phyloP scores from a whole-genome alignment of 352 stramenopile genomes.

The Blastocystis sp. region DNA sequence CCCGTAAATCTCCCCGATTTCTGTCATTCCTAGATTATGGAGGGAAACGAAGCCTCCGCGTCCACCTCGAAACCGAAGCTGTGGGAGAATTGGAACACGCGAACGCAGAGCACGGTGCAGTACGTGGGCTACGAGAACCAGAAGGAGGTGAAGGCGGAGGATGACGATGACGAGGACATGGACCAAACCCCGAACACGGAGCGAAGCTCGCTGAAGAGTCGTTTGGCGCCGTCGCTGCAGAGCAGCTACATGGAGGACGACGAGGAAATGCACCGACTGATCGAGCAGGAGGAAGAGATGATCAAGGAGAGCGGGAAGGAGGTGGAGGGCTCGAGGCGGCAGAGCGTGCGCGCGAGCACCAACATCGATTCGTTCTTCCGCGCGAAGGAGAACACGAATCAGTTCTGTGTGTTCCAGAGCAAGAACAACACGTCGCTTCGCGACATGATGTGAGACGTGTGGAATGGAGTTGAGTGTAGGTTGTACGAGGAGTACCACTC shows the following conservation, averaged over 20 bases:
- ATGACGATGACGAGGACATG: constrained; percentile 36
- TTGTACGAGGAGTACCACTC: constrained; percentile 21
- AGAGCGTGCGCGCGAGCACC: not conserved
- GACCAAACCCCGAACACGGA: not conserved
- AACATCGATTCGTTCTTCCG: not conserved
- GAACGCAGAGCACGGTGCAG: constrained; percentile 56
- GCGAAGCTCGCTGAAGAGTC: not conserved
- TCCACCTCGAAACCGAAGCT: not conserved
- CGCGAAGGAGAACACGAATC: not conserved
- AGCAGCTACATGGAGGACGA: not conserved
- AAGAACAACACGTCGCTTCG: not conserved
- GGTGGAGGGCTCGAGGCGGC: not conserved
- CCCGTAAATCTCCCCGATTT: not conserved
- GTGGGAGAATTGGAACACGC: constrained; percentile 71
- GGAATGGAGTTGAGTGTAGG: not conserved
- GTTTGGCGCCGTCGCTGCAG: not conserved
- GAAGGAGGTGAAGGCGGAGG: not conserved
- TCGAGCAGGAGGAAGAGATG: not conserved
- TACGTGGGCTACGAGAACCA: constrained; percentile 28
- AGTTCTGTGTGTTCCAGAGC: constrained; percentile 16
- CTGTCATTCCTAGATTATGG: not conserved
- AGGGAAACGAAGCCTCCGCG: not conserved
- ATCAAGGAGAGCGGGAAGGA: not conserved
- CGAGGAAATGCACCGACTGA: not conserved
- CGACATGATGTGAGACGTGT: not conserved